phyloP scores from a whole-genome alignment of 805 yeast genomes.

The Candida insectorum region DNA sequence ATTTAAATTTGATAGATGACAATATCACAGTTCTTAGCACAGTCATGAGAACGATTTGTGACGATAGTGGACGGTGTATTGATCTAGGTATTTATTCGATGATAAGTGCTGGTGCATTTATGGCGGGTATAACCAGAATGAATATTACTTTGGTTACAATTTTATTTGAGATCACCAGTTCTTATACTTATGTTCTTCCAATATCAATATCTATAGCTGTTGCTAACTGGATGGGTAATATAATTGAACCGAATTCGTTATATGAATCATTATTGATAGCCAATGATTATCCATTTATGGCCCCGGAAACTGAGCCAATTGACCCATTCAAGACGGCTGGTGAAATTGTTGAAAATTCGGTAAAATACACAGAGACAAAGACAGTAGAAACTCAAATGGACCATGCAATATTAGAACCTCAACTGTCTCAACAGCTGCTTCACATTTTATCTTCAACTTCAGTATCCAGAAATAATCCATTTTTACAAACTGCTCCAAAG shows the following conservation, averaged over 20 bases:
- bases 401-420: not conserved
- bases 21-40: conserved; percentile 1
- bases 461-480: not conserved
- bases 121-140: conserved; percentile 58
- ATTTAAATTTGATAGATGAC: conserved; percentile 2
- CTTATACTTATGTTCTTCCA: conserved; percentile 55
- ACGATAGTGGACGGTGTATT: conserved; percentile 23
- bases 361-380: conserved; percentile 3
- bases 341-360: conserved; percentile 31
- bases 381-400: not conserved
- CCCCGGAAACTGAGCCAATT: conserved; percentile 35
- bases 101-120: conserved; percentile 55
- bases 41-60: conserved; percentile 11
- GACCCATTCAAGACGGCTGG: conserved; percentile 26
- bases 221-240: conserved; percentile 54
- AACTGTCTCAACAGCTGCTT: not conserved
- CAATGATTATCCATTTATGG: conserved; percentile 54
- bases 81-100: conserved; percentile 52
- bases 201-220: conserved; percentile 53
- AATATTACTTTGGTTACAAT: conserved; percentile 50
- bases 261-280: conserved; percentile 46
- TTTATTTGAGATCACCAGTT: conserved; percentile 52
- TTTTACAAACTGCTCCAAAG: conserved; percentile 1
- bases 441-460: not conserved
- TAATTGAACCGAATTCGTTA: conserved; percentile 48